Evolutionary conservation across 192 early-diverging fungal species (phyloP).

Genomic region (Spizellomyces punctatus): DNA sequence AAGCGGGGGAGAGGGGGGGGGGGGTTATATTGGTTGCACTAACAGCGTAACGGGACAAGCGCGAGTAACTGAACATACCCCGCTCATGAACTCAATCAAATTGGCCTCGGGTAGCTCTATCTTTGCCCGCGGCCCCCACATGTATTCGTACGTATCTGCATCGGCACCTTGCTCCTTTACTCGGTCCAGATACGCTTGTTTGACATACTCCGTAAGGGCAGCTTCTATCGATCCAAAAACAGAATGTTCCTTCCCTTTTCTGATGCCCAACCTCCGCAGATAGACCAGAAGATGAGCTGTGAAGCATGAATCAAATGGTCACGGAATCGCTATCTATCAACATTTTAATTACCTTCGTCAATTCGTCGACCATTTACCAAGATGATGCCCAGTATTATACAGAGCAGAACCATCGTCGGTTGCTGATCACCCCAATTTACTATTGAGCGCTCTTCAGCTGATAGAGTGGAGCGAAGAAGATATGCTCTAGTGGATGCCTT

Average conservation of each 20-base stretch:
- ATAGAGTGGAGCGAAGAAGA: slow-evolving; percentile 16
- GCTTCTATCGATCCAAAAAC: neutral
- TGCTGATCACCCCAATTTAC: slow-evolving; percentile 47
- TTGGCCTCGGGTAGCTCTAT: slow-evolving; percentile 57
- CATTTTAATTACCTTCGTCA: slow-evolving; percentile 29
- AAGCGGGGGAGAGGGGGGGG: too few relatives aligned
- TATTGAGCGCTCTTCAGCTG: slow-evolving; percentile 25
- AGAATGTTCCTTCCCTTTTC: neutral
- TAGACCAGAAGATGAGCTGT: neutral
- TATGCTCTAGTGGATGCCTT: slow-evolving; percentile 14
- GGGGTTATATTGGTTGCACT: slow-evolving; percentile 1
- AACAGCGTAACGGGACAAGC: neutral
- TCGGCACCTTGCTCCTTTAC: slow-evolving; percentile 34
- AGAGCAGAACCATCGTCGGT: slow-evolving; percentile 55
- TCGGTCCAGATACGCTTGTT: slow-evolving; percentile 55
- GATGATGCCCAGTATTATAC: slow-evolving; percentile 60
- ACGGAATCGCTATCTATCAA: neutral
- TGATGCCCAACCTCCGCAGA: slow-evolving; percentile 6
- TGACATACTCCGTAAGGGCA: slow-evolving; percentile 38
- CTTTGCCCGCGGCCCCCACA: slow-evolving; percentile 65
- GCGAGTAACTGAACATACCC: slow-evolving; percentile 36
- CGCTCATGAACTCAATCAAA: slow-evolving; percentile 57
- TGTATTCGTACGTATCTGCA: slow-evolving; percentile 43
- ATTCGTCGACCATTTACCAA: slow-evolving; percentile 51
- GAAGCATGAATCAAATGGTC: neutral